A percentile compares a stretch with the other conserved stretches of the same genome.
Evolutionary conservation across 306 rosid species (phyloP).

Genomic region (Fragaria iinumae): DNA sequence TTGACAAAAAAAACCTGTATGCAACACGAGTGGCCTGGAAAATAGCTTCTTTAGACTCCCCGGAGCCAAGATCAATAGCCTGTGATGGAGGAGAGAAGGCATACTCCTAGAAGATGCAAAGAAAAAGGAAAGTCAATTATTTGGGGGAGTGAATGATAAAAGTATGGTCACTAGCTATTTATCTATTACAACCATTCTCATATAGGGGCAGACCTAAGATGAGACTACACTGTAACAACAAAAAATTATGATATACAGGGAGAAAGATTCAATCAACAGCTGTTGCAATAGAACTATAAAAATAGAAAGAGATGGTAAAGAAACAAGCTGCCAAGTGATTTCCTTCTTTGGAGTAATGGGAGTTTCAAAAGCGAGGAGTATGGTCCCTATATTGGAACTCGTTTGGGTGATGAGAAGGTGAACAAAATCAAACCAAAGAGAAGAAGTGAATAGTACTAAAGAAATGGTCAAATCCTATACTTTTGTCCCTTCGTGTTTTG

Average conservation of each 20-base stretch:
- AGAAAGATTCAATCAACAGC: neutral
- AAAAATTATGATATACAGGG: neutral
- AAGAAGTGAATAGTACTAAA: neutral
- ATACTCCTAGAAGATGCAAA: conserved; percentile 53
- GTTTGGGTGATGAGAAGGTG: neutral
- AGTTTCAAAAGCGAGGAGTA: neutral
- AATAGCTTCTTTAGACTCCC: conserved; percentile 76
- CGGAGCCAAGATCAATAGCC: conserved; percentile 91
- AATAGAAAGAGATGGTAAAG: neutral
- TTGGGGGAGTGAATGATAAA: conserved; percentile 25
- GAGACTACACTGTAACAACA: too few relatives aligned
- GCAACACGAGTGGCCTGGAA: conserved; percentile 96
- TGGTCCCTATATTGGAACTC: neutral
- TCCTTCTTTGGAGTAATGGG: neutral
- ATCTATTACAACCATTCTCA: neutral
- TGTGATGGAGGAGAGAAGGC: conserved; percentile 91
- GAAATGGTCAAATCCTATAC: neutral
- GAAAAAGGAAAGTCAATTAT: conserved; percentile 4
- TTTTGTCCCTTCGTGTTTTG: neutral
- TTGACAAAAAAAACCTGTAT: conserved; percentile 59
- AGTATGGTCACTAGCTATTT: neutral
- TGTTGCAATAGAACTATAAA: neutral
- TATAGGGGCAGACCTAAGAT: neutral
- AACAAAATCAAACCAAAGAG: neutral
- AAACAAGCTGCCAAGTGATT: conserved; percentile 1